Evolutionary conservation across 2,329 filamentous ascomycete genomes (phyloP), one percentile per base, ranked within the genome.

Genomic region (Hypoxylon sp.): DNA sequence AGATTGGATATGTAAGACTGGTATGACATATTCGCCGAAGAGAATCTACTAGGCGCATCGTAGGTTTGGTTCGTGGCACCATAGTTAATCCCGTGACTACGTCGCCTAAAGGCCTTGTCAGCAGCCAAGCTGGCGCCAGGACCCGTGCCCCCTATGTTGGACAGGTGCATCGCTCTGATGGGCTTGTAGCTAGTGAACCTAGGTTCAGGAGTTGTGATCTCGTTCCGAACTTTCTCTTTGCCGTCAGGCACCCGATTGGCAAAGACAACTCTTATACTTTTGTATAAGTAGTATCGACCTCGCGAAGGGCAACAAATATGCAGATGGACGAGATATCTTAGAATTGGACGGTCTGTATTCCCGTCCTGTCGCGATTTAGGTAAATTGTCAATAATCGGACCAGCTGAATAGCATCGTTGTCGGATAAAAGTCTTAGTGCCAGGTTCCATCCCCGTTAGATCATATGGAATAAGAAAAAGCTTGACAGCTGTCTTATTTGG

Each of bases 401-500:
- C 91, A 7, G 89, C 85, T 0, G 91, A 96, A 70, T 96, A 97
- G 69, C 89, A 94, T 53, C 94, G 87, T 72, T 99, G 94, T 20
- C 94, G 85, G 54, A 99, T 88, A 63, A 97, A 97, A 0, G 94
- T 99, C 71, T 97, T 97, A 11, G 91, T 95, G 0, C 91, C 91
- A 0, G 91, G 83, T 55, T 94, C 88, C 93, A 99, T 99, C 41
- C 91, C 93, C 1, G 84, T 81, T 1, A 99, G 77, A 67, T 97
- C 91, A 63, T 97, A 99, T 0, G 93, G 94, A 2, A 99, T 84
- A 16, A 97, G 79, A 63, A 97, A 97, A 0, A 99, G 78, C 70
- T 99, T 97, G 45, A 97, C 93, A 1, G 94, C 94, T 3, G 94
- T 97, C 69, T 97, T 97, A 74, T 97, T 96, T 11, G 92, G 93